Evolutionary conservation across 331 rosid genomes (phyloP), one percentile per base, ranked within the genome.

Genomic region (Quercus phellos): DNA sequence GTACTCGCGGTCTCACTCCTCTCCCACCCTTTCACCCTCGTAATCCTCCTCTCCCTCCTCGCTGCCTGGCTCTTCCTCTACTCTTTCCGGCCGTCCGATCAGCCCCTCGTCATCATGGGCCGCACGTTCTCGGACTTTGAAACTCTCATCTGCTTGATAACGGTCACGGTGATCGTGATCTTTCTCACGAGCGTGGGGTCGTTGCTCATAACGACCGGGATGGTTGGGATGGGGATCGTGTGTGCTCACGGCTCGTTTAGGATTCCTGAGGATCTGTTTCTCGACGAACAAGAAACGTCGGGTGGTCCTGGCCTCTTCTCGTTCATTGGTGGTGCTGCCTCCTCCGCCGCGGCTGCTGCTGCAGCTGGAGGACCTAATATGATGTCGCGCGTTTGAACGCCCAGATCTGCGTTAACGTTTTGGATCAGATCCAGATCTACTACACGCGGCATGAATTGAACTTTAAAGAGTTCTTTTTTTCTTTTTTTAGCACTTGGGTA

Each of bases 51-150:
- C 2, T 24, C 70, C 54, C 81, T 86, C 35, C 21, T 75, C 77
- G 85, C 78, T 16, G 90, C 82, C 4, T 86, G 87, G 92, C 55
- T 86, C 26, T 80, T 64, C 78, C 72, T 89, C 74, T 84, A 80
- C 80, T 13, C 46, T 18, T 80, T 68, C 74, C 86, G 87, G 42
- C 80, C 75, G n/a, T 69, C 86, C 19, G 92, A 84, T 72, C 74
- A 82, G 73, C 78, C 78, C 19, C 54, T 84, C 2, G 79, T 84
- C 64, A 54, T 86, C 66, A 26, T 76, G 0, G 82, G 83, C 74
- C 80, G 75, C 14, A 17, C 73, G 0, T 75, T 72, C 76, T 55
- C 82, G 0, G 59, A 86, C 32, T 50, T 75, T 11, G 83, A 84
- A 56, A 58, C 76, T 6, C 26, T 89, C 38, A 6, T 78, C 0